Conservation (phyloP, 1,284 basidiomycete species). For the Trametes hirsuta region DNA sequence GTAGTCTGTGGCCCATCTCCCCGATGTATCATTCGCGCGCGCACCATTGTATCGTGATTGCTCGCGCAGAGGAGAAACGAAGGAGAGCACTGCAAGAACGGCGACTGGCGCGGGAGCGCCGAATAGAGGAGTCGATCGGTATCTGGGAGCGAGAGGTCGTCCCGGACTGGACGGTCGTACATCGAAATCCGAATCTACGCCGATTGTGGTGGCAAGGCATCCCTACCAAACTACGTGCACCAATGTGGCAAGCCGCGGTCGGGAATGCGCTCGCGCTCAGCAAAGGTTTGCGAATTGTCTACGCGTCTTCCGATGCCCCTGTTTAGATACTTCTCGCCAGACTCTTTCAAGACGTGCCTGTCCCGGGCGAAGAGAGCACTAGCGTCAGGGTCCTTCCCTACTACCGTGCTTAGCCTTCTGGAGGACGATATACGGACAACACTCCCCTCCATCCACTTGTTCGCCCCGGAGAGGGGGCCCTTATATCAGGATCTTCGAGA, state of each 20-base stretch:
- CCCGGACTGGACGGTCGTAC: slow-evolving; percentile 82
- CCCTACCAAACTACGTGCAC: slow-evolving; percentile 82
- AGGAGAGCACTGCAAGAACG: slow-evolving; percentile 66
- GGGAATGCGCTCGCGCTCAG: slow-evolving; percentile 89
- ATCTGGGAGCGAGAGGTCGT: slow-evolving; percentile 82
- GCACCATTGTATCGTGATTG: neutral
- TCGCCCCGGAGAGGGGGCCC: slow-evolving; percentile 77
- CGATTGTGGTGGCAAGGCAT: slow-evolving; percentile 93
- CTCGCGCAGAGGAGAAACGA: slow-evolving; percentile 66
- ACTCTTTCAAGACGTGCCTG: slow-evolving; percentile 75
- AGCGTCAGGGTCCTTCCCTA: slow-evolving; percentile 73
- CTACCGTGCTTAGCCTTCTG: slow-evolving; percentile 68
- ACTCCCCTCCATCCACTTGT: slow-evolving; percentile 88
- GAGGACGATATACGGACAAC: slow-evolving; percentile 83
- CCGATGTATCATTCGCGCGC: neutral
- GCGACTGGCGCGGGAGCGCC: slow-evolving; percentile 65
- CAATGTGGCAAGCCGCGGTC: slow-evolving; percentile 87
- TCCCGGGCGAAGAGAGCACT: slow-evolving; percentile 78
- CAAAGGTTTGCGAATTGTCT: slow-evolving; percentile 62
- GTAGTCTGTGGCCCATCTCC: slow-evolving; percentile 26
- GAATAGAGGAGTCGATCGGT: slow-evolving; percentile 69
- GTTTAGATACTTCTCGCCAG: slow-evolving; percentile 41
- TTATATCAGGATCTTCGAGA: slow-evolving; percentile 88
- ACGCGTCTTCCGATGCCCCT: too few species aligned
- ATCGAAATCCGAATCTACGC: slow-evolving; percentile 65